A percentile compares a stretch with the other conserved stretches of the same genome.
Conservation (phyloP, 176 grass and related monocot species). For the Eleusine indica region DNA sequence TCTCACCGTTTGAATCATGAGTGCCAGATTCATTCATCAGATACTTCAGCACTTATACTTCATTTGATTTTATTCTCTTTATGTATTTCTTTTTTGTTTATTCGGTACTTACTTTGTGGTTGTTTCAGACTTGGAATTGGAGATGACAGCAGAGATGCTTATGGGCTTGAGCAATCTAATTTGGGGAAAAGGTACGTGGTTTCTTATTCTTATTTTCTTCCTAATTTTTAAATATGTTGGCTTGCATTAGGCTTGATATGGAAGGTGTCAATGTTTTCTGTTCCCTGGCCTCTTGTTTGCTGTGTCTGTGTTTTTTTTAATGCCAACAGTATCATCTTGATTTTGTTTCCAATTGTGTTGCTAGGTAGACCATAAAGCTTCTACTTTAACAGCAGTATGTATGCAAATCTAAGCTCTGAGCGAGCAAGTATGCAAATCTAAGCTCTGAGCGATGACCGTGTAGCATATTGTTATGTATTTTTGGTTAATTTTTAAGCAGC, state of each 20-base stretch:
- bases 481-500: background rate
- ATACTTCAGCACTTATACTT: background rate
- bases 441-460: background rate
- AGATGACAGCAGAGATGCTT: constrained; percentile 36
- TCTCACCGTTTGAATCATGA: background rate
- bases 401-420: background rate
- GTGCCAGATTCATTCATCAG: background rate
- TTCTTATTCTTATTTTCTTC: constrained; percentile 1
- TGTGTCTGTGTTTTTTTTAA: background rate
- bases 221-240: background rate
- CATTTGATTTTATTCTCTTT: background rate
- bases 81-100: background rate
- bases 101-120: constrained; percentile 3
- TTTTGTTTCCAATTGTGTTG: background rate
- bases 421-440: background rate
- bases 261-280: too few species aligned
- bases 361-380: background rate
- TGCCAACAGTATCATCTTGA: background rate
- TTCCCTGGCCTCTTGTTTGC: background rate
- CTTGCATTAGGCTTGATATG: background rate
- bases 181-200: constrained; percentile 52
- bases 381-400: background rate
- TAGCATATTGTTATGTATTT: constrained; percentile 3
- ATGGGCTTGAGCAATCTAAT: constrained; percentile 44
- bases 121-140: constrained; percentile 48